phyloP scores from a whole-genome alignment of 1,139 yeast species.

The Geotrichum candidum region DNA sequence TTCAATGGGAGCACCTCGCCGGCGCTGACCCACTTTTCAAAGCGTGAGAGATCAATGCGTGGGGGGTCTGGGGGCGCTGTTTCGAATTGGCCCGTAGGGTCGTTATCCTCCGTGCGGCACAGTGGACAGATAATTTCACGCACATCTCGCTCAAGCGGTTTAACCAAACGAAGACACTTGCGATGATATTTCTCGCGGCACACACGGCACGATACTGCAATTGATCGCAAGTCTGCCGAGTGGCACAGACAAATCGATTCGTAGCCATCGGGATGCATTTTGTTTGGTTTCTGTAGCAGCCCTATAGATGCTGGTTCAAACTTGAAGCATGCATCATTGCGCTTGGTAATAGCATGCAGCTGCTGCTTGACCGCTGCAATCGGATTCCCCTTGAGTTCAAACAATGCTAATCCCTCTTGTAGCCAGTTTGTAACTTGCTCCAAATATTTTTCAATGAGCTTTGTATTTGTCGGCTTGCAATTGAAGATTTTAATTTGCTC shows the following conservation, averaged over 20 bases:
- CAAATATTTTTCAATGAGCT: not conserved
- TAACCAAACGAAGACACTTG: not conserved
- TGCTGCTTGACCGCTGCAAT: not conserved
- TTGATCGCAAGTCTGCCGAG: not conserved
- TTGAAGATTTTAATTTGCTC: not conserved
- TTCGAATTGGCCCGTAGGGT: not conserved
- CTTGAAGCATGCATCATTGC: conserved; percentile 38
- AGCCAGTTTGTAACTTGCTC: not conserved
- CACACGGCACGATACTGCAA: not conserved
- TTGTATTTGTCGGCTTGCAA: not conserved
- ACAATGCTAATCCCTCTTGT: not conserved
- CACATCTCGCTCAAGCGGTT: not conserved
- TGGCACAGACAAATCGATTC: not conserved
- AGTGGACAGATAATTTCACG: not conserved
- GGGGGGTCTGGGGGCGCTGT: not conserved
- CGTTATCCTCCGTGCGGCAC: not conserved
- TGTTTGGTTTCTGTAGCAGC: not conserved
- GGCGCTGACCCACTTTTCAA: not conserved
- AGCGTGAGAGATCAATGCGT: not conserved
- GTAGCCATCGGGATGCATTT: not conserved
- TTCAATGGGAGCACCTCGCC: not conserved
- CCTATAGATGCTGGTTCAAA: not conserved
- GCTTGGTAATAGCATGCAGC: conserved; percentile 30
- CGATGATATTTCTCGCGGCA: not conserved
- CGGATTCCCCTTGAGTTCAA: not conserved